These are phyloP conservation scores for Daldinia eschscholtzii DNA, from an alignment of 2,329 filamentous ascomycete genomes.

Conservation along the genomic window DNA sequence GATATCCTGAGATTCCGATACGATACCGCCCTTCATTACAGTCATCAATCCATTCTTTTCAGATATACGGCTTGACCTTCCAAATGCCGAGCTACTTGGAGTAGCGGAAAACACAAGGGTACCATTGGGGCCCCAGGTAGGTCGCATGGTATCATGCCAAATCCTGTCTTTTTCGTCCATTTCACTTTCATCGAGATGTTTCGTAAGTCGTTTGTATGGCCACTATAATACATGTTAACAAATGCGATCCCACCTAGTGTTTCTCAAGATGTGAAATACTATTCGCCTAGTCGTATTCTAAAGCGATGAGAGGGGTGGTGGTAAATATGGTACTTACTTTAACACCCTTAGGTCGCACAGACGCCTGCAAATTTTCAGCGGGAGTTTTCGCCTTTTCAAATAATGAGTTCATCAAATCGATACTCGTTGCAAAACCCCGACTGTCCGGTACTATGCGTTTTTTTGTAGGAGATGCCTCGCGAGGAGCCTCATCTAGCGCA, in stretches of 20 bases:
- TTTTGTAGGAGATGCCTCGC: conserved; percentile 51
- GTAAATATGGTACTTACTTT: conserved; percentile 78
- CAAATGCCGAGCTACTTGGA: conserved; percentile 50
- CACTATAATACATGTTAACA: conserved; percentile 74
- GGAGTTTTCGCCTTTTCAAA: conserved; percentile 79
- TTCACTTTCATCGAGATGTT: conserved; percentile 70
- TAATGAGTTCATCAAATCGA: conserved; percentile 95
- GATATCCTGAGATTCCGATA: conserved; percentile 74
- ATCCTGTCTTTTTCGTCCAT: conserved; percentile 73
- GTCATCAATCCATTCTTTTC: conserved; percentile 64
- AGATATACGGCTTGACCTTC: conserved; percentile 49
- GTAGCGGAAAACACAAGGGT: conserved; percentile 74
- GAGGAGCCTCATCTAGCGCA: conserved; percentile 51
- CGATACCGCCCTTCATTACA: conserved; percentile 68
- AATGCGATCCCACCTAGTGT: conserved; percentile 32
- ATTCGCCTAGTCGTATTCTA: neutral
- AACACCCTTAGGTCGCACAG: conserved; percentile 71
- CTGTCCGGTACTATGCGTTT: conserved; percentile 59
- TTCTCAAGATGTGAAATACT: neutral
- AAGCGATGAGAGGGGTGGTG: conserved; percentile 19
- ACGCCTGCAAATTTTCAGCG: conserved; percentile 65
- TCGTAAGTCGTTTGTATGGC: conserved; percentile 85
- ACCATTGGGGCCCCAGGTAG: conserved; percentile 82
- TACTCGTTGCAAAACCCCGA: conserved; percentile 84
- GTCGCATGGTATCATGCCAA: conserved; percentile 81